Evolutionary conservation across 1,284 basidiomycete species (phyloP).

Genomic region (Ustilago xerochloae): DNA sequence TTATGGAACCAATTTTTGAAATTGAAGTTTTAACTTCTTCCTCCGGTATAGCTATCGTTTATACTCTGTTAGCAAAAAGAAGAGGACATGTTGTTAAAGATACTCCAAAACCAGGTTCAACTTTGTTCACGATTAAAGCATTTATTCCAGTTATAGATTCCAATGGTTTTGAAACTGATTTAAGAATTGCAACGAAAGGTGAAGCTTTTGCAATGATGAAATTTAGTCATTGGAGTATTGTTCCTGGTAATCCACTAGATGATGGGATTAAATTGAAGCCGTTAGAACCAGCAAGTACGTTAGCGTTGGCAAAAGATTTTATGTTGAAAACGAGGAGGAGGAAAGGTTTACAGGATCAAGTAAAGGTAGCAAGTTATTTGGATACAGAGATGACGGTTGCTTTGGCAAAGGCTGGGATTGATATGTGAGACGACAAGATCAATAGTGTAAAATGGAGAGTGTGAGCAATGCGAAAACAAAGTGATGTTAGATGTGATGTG

Average conservation of each 20-base stretch:
- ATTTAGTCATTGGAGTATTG: conserved; percentile 98
- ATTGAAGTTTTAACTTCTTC: conserved; percentile 98
- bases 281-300: conserved; percentile 94
- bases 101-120: conserved; percentile 95
- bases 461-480: too few species aligned
- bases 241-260: conserved; percentile 97
- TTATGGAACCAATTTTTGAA: conserved; percentile 94
- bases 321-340: conserved; percentile 94
- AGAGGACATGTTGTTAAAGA: conserved; percentile 98
- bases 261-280: conserved; percentile 93
- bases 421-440: conserved; percentile 21
- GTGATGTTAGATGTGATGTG: background rate
- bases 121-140: conserved; percentile 95
- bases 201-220: conserved; percentile 96
- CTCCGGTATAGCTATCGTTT: conserved; percentile 97
- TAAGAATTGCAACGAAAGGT: conserved; percentile 95
- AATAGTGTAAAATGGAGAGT: background rate
- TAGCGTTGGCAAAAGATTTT: conserved; percentile 80
- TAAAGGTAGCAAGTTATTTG: conserved; percentile 58
- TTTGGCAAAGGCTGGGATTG: conserved; percentile 60
- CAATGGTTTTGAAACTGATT: conserved; percentile 97
- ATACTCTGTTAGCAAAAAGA: conserved; percentile 93
- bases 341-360: conserved; percentile 72
- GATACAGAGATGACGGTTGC: conserved; percentile 66
- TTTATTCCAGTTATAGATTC: conserved; percentile 98